phyloP scores from a whole-genome alignment of 352 stramenopile genomes.

The Pythium guiyangense region DNA sequence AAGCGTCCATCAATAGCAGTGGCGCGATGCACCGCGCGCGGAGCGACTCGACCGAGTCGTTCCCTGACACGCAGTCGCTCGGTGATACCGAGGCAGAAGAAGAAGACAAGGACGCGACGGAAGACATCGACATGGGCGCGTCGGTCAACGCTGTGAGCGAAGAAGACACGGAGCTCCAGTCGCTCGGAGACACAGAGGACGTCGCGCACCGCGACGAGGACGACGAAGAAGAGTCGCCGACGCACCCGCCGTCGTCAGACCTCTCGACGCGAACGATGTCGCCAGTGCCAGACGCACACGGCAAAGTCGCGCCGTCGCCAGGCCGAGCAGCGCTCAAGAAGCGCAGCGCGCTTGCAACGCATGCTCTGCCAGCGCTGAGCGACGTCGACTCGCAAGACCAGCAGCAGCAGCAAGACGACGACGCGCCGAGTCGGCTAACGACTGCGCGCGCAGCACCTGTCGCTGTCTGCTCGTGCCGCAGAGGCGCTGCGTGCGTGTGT shows the following conservation, averaged over 20 bases:
- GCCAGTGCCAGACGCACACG: background rate
- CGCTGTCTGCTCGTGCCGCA: too few species aligned
- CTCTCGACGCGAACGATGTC: background rate
- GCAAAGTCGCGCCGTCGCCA: constrained; percentile 5
- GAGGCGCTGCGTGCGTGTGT: too few species aligned
- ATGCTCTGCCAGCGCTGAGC: background rate
- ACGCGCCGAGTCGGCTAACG: background rate
- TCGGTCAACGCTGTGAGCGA: background rate
- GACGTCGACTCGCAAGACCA: background rate
- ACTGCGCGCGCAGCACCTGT: too few species aligned
- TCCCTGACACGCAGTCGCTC: constrained; percentile 43
- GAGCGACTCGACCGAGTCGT: constrained; percentile 23
- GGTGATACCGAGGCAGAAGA: constrained; percentile 24
- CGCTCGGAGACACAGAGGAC: background rate
- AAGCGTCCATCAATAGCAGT: constrained; percentile 10
- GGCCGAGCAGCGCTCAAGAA: constrained; percentile 16
- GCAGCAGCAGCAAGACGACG: too few species aligned
- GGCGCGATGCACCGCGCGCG: constrained; percentile 18
- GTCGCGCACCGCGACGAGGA: constrained; percentile 13
- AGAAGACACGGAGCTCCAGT: background rate
- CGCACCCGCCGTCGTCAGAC: constrained; percentile 22
- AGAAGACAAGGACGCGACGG: constrained; percentile 5
- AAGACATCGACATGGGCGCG: background rate
- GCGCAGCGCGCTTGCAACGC: background rate
- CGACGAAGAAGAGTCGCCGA: constrained; percentile 40